These are phyloP conservation scores for Halophytophthora polymorphica DNA, from an alignment of 352 stramenopile species.

Conservation along the genomic window DNA sequence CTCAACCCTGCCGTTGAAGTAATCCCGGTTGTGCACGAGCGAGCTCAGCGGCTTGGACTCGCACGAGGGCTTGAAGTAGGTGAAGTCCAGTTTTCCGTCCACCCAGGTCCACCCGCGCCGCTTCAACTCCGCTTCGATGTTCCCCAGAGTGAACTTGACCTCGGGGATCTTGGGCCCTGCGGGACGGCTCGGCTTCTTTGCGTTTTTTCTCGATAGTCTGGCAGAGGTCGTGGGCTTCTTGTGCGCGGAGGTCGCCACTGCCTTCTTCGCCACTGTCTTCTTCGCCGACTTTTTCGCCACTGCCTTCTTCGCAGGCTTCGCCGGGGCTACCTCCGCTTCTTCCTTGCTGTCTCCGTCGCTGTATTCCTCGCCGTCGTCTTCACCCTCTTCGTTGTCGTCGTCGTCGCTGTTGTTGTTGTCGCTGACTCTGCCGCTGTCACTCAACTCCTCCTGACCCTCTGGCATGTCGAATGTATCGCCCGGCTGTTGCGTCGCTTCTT, in stretches of 20 bases:
- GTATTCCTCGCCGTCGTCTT: constrained; percentile 8
- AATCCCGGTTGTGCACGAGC: constrained; percentile 36
- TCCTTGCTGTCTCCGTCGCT: constrained; percentile 11
- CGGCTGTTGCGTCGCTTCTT: constrained; percentile 7
- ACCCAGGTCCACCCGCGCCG: constrained; percentile 71
- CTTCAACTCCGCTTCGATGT: constrained; percentile 52
- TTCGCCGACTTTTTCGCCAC: neutral
- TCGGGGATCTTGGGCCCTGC: constrained; percentile 27
- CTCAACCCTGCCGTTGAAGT: constrained; percentile 40
- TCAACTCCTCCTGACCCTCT: constrained; percentile 8
- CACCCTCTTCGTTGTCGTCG: constrained; percentile 21
- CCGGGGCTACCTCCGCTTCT: neutral
- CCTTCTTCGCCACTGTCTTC: constrained; percentile 2
- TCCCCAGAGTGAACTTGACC: constrained; percentile 64
- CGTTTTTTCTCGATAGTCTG: neutral
- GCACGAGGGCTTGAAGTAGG: constrained; percentile 59
- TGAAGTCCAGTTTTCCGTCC: constrained; percentile 27
- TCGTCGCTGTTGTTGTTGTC: constrained; percentile 8
- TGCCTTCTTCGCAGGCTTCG: constrained; percentile 10
- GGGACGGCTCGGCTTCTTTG: constrained; percentile 7
- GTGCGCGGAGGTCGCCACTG: neutral
- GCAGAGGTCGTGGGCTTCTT: too few relatives aligned
- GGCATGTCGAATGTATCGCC: neutral
- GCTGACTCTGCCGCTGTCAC: too few relatives aligned
- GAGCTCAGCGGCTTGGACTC: constrained; percentile 21